A percentile compares a stretch with the other conserved stretches of the same genome.
These are phyloP conservation scores for Euphrasia confusa DNA, from an alignment of 257 asterid species.

Conservation along the genomic window DNA sequence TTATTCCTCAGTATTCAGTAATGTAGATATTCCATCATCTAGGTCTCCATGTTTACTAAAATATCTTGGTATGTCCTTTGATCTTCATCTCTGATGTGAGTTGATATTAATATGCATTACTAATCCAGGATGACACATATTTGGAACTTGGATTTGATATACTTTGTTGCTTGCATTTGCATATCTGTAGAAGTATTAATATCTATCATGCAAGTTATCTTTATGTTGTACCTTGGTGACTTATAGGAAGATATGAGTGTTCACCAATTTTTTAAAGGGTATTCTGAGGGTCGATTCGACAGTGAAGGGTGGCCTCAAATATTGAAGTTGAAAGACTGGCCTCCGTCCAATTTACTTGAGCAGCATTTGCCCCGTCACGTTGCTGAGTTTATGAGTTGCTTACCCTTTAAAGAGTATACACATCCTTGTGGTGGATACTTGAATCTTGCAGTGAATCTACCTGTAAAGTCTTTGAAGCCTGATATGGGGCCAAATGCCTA, in stretches of 20 bases:
- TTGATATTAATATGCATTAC: background rate
- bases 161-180: background rate
- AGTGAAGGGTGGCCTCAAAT: too few species aligned
- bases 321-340: too few species aligned
- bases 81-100: background rate
- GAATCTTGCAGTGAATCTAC: too few species aligned
- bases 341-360: too few species aligned
- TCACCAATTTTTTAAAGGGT: conserved; percentile 32
- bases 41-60: too few species aligned
- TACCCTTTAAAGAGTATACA: too few species aligned
- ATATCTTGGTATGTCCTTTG: too few species aligned
- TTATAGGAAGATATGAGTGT: conserved; percentile 28
- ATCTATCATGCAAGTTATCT: conserved; percentile 13
- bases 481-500: conserved; percentile 53
- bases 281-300: conserved; percentile 4
- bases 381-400: too few species aligned
- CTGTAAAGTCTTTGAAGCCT: background rate
- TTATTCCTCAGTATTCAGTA: too few species aligned
- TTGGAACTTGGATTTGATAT: background rate
- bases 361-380: too few species aligned
- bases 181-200: background rate
- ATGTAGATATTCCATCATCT: too few species aligned
- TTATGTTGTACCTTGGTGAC: conserved; percentile 19
- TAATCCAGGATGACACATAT: background rate
- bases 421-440: too few species aligned